Evolutionary conservation across 768 basidiomycete species (phyloP).

Genomic region (Lactarius deliciosus): DNA sequence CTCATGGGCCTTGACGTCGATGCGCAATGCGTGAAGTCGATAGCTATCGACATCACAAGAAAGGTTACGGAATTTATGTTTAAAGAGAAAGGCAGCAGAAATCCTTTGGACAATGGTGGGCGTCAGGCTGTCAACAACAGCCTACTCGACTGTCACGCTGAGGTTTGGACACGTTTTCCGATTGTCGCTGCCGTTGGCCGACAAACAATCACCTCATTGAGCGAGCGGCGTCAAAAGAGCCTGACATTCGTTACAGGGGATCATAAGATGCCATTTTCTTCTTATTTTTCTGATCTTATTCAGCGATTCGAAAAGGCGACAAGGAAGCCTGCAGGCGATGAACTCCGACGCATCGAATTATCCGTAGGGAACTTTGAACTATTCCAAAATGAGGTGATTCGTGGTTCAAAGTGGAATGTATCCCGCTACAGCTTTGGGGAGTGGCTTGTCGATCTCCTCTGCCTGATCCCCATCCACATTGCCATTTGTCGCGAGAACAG

Average conservation of each 20-base stretch:
- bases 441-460: constrained; percentile 60
- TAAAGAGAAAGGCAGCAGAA: constrained; percentile 40
- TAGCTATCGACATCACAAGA: constrained; percentile 51
- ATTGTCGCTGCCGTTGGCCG: not conserved
- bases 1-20: constrained; percentile 42
- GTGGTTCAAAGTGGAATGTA: constrained; percentile 12
- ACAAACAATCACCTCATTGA: constrained; percentile 3
- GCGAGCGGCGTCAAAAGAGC: constrained; percentile 36
- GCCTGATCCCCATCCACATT: constrained; percentile 35
- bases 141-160: not conserved
- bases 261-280: constrained; percentile 37
- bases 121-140: constrained; percentile 41
- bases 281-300: constrained; percentile 48
- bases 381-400: constrained; percentile 28
- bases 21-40: constrained; percentile 39
- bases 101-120: too few species aligned
- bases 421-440: constrained; percentile 45
- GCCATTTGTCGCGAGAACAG: constrained; percentile 58
- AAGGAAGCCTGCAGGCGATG: constrained; percentile 50
- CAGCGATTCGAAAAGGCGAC: constrained; percentile 47
- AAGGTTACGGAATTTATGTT: constrained; percentile 58
- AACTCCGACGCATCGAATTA: constrained; percentile 42
- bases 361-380: constrained; percentile 33
- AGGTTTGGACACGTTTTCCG: not conserved
- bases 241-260: constrained; percentile 48